Evolutionary conservation across 1,284 basidiomycete species (phyloP), one percentile per base, ranked within the genome.

Genomic region (Anthracocystis panici-leucophaei): DNA sequence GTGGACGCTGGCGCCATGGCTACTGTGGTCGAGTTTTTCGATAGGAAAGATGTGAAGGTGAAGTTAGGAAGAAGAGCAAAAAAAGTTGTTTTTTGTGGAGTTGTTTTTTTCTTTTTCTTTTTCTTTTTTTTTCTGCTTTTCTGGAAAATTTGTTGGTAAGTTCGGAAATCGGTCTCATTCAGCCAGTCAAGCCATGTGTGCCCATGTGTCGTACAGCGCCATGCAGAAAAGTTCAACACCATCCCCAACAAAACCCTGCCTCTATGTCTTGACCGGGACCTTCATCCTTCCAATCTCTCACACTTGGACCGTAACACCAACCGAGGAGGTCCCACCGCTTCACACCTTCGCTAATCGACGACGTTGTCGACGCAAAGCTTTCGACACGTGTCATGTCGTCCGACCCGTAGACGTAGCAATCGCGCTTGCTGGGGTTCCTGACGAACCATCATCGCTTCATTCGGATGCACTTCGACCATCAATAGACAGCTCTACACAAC

Each of bases 351-450:
- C 33, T 33, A 2, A 33, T 33, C 33, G 10, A 33, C 33, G 8
- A 33, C n/a, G 33, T 11, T 6, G 33, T 33, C 25, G 18, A 38
- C 14, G 16, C 33, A 10, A 42, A 51, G 20, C 50, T 44, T 25
- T 16, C 35, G 4, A 21, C 29, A 31, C 52, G 29, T 16, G 23
- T 23, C 64, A 77, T 78, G 77, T 66, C 77, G 51, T 64, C 67
- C 49, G 78, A 78, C 62, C 78, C 10, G 78, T 80, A 12, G 76
- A 66, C 44, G 73, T 77, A 7, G 78, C 78, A 2, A 80, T 80
- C 27, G 78, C 77, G 40, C 58, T 66, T 31, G 73, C 61, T 59
- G 74, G 76, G 1, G 65, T 80, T 9, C 74, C 63, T 2, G 66
- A 77, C 44, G 77, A 78, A 50, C 75, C 61, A 3, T 58, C 78